These are phyloP conservation scores for Sporothrix phasma DNA, from an alignment of 2,329 filamentous ascomycete species.

Conservation along the genomic window DNA sequence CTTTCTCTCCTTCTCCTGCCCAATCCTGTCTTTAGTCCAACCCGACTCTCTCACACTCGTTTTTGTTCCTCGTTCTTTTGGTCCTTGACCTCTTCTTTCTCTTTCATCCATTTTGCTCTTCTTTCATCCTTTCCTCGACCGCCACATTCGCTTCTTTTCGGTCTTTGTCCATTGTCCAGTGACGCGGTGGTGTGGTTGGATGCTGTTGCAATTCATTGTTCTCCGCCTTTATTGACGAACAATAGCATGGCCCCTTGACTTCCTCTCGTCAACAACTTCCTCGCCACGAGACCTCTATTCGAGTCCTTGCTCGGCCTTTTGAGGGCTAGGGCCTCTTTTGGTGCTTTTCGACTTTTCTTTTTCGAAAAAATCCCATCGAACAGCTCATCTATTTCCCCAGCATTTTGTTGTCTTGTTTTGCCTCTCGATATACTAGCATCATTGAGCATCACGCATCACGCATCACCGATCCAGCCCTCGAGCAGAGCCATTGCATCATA, in stretches of 20 bases:
- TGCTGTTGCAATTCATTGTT: conserved; percentile 4
- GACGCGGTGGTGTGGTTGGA: conserved; percentile 5
- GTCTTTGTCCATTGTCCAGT: conserved; percentile 10
- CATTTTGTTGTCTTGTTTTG: background rate
- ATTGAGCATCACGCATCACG: background rate
- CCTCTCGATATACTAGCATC: background rate
- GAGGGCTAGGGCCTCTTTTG: background rate
- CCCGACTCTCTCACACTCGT: background rate
- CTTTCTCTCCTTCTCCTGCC: background rate
- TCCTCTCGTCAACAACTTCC: conserved; percentile 4
- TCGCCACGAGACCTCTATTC: background rate
- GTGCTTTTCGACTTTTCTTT: background rate
- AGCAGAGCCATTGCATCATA: conserved; percentile 2
- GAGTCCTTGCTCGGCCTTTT: background rate
- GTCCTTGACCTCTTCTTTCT: background rate
- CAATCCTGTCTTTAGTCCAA: background rate
- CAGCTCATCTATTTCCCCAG: background rate
- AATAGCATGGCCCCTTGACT: background rate
- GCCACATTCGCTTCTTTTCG: background rate
- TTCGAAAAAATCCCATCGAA: background rate
- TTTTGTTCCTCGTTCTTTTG: background rate
- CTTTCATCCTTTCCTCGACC: conserved; percentile 8
- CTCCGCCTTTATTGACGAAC: conserved; percentile 2
- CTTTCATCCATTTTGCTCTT: background rate
- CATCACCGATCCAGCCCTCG: background rate